Evolutionary conservation across 192 early-diverging fungal species (phyloP), one percentile per base, ranked within the genome.

Genomic region (Backusella psychrophila): DNA sequence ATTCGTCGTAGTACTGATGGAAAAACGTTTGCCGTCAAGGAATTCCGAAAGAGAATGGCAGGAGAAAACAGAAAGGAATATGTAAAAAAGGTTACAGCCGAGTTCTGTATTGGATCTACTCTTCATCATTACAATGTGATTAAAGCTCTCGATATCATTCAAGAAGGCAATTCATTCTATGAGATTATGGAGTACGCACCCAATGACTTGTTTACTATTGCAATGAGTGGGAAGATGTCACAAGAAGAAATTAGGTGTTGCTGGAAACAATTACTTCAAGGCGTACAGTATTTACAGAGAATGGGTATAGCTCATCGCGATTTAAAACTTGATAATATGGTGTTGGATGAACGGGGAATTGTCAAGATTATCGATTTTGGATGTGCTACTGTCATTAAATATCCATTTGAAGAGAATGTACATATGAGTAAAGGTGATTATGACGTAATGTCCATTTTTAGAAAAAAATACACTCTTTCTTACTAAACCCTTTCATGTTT

Each of bases 291-390:
- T 70, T 80, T 96, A 72, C 94, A 96, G 79, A 82, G 80, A 17
- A 84, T 84, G 77, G 94, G 93, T 19, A 92, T 96, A 3, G 92
- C 92, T 2, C 95, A 97, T 77, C 87, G 94, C 5, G 94, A 96
- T 80, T 83, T 96, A 71, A 96, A 96, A 83, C 92, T 92, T 19
- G 95, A 96, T 83, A 96, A 96, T 81, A 74, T 96, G 75, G 86
- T 94, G 36, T 81, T 96, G 33, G 90, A 93, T 81, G 85, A 83
- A 65, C 82, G 87, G 26, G 88, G 90, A 74, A 88, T 85, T 67
- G 81, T 96, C 41, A 96, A 96, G 80, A 93, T 96, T 70, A 96
- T 95, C 66, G 95, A 96, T 85, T 96, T 96, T 89, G 95, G 95
- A 3, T 93, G 93, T 77, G 90, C 91, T 6, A 86, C 87, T 53